A percentile compares a stretch with the other conserved stretches of the same genome.
Conservation (phyloP, 306 rosid genomes). For the Quillaja saponaria region DNA sequence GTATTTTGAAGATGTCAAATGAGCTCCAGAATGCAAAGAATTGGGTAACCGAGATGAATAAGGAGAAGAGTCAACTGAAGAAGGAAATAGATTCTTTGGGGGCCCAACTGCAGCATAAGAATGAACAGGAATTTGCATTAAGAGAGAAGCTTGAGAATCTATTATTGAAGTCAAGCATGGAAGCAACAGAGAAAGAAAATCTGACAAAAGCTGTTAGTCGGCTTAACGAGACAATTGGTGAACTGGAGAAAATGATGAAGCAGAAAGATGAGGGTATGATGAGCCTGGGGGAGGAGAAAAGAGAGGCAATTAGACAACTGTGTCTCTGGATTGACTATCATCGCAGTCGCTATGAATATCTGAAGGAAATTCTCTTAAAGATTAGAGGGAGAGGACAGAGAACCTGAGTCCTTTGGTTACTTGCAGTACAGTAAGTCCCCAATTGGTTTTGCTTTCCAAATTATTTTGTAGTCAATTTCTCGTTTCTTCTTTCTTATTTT, state of each 20-base stretch:
- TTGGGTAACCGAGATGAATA: constrained; percentile 42
- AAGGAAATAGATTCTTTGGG: constrained; percentile 40
- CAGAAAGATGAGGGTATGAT: constrained; percentile 64
- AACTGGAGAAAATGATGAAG: constrained; percentile 63
- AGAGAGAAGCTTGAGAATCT: constrained; percentile 49
- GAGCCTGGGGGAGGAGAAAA: constrained; percentile 83
- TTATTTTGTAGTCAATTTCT: constrained; percentile 34
- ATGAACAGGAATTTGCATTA: constrained; percentile 38
- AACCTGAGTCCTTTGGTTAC: constrained; percentile 8
- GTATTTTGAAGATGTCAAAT: constrained; percentile 42
- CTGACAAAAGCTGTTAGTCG: constrained; percentile 49
- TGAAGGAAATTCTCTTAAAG: constrained; percentile 66
- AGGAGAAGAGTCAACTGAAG: constrained; percentile 47
- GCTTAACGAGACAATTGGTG: constrained; percentile 64
- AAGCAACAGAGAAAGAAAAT: constrained; percentile 58
- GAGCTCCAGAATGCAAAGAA: constrained; percentile 63
- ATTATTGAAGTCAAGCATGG: constrained; percentile 55
- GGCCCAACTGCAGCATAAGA: constrained; percentile 49
- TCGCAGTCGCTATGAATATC: constrained; percentile 65
- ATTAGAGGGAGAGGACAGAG: constrained; percentile 56
- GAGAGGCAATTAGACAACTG: constrained; percentile 91
- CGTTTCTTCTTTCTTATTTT: not conserved
- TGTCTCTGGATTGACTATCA: constrained; percentile 94
- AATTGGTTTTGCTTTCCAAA: constrained; percentile 22
- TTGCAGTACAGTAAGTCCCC: constrained; percentile 28